A percentile compares a stretch with the other conserved stretches of the same genome.
Evolutionary conservation across 139 green algal species (phyloP).

Genomic region (Limnomonas spitsbergensis): DNA sequence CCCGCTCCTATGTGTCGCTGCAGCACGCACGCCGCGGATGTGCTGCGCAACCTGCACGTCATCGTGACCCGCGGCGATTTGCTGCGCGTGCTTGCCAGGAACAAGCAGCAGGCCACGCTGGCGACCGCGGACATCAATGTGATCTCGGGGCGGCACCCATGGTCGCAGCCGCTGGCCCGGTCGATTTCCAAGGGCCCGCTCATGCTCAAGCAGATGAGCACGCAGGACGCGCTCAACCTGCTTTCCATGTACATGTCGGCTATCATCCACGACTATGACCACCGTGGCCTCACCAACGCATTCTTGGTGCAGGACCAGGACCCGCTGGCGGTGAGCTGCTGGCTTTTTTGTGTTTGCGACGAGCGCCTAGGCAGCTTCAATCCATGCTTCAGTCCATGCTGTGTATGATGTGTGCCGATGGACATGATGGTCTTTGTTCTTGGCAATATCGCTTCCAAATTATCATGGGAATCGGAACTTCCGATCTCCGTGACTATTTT

Average conservation of each 20-base stretch:
- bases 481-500: too few species aligned
- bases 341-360: too few species aligned
- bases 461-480: too few species aligned
- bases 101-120: not conserved
- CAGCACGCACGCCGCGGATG: slow-evolving; percentile 44
- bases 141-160: not conserved
- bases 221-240: slow-evolving; percentile 21
- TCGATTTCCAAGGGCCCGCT: not conserved
- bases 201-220: not conserved
- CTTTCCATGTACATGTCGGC: slow-evolving; percentile 35
- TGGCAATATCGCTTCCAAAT: too few species aligned
- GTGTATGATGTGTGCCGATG: too few species aligned
- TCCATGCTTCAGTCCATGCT: too few species aligned
- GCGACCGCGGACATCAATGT: not conserved
- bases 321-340: slow-evolving; percentile 46
- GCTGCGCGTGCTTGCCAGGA: slow-evolving; percentile 7
- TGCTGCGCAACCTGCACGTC: slow-evolving; percentile 49
- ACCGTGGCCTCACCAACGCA: slow-evolving; percentile 66
- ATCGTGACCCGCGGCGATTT: slow-evolving; percentile 52
- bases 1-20: not conserved
- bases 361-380: too few species aligned
- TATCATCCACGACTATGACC: slow-evolving; percentile 65
- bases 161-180: not conserved
- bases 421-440: too few species aligned
- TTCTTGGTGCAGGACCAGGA: slow-evolving; percentile 67